Conservation (phyloP, 805 yeast genomes). For the Diddensiella santjacobensis region DNA sequence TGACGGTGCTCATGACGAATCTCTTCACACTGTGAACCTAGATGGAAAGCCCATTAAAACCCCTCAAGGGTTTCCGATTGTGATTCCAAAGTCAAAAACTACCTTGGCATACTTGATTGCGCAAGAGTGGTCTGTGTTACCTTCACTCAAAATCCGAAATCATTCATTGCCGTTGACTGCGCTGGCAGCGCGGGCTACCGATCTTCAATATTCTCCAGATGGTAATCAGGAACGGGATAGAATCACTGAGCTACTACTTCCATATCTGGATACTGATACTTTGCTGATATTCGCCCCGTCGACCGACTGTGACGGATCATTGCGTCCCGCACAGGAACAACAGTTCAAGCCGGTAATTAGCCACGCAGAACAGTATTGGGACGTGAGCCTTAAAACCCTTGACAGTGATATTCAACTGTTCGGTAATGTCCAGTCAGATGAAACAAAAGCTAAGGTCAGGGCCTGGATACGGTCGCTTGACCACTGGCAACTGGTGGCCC, state of each 20-base stretch:
- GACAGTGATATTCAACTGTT: conserved; percentile 82
- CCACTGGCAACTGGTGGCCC: conserved; percentile 76
- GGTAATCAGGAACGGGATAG: conserved; percentile 47
- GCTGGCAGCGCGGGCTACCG: conserved; percentile 80
- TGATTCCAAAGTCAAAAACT: conserved; percentile 56
- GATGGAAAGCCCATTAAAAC: conserved; percentile 79
- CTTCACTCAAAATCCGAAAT: conserved; percentile 61
- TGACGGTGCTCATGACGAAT: conserved; percentile 26
- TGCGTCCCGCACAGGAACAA: conserved; percentile 77
- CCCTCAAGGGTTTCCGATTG: conserved; percentile 70
- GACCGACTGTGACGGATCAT: conserved; percentile 75
- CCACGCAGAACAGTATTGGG: conserved; percentile 58
- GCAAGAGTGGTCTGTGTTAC: conserved; percentile 83
- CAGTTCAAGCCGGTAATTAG: conserved; percentile 69
- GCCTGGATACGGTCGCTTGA: conserved; percentile 62
- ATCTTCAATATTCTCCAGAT: conserved; percentile 46
- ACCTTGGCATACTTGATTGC: conserved; percentile 67
- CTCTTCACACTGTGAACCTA: conserved; percentile 60
- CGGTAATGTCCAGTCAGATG: conserved; percentile 69
- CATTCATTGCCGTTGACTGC: conserved; percentile 86
- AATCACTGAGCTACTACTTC: conserved; percentile 57
- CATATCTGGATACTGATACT: conserved; percentile 93
- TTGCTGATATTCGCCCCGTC: conserved; percentile 78
- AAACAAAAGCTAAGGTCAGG: conserved; percentile 57
- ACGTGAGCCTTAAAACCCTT: conserved; percentile 49